phyloP scores from a whole-genome alignment of 179 eudicot genomes.

The Silene noctiflora region DNA sequence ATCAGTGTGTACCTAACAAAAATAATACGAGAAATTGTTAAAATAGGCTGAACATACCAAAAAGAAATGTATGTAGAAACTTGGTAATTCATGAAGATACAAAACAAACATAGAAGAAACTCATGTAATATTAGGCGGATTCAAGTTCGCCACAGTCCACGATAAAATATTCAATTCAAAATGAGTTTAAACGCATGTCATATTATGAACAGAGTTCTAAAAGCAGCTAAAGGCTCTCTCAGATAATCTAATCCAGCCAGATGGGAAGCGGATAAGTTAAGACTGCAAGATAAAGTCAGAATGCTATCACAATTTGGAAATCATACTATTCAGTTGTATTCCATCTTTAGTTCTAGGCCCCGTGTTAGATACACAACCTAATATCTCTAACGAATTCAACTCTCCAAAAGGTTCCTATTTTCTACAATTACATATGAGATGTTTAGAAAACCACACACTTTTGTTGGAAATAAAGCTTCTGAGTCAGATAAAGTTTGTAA shows the following conservation, averaged over 20 bases:
- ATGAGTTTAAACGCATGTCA: not conserved
- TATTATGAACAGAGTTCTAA: not conserved
- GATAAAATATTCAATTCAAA: not conserved
- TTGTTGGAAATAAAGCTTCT: too few relatives aligned
- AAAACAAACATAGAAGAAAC: not conserved
- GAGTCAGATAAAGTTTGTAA: too few relatives aligned
- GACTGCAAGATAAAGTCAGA: too few relatives aligned
- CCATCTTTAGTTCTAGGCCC: not conserved
- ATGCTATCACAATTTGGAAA: too few relatives aligned
- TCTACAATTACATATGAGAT: not conserved
- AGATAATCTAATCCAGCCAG: too few relatives aligned
- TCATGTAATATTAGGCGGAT: not conserved
- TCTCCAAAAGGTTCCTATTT: not conserved
- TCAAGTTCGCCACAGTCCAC: too few relatives aligned
- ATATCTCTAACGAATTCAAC: not conserved
- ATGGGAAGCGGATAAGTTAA: too few relatives aligned
- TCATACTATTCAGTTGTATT: not conserved
- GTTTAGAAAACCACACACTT: too few relatives aligned
- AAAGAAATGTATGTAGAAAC: not conserved
- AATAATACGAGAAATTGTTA: not conserved
- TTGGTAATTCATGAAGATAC: not conserved
- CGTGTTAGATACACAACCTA: not conserved
- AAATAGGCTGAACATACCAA: not conserved
- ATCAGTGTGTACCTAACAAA: constrained; percentile 82
- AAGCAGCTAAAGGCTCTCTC: not conserved